These are phyloP conservation scores for Pneumocystis wakefieldiae DNA, from an alignment of 1,139 yeast genomes.

Conservation along the genomic window DNA sequence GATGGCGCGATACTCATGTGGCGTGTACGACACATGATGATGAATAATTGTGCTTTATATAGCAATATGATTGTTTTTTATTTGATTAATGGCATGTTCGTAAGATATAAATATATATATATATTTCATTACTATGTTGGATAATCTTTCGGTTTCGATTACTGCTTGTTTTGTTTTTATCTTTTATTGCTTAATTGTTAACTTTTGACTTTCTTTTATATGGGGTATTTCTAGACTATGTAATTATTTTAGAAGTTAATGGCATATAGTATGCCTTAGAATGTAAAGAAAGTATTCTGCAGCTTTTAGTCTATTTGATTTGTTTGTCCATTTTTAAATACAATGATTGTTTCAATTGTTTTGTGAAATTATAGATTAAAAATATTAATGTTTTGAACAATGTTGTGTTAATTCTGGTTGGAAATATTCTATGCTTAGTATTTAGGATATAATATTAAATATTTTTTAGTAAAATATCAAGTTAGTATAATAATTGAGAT, in stretches of 20 bases:
- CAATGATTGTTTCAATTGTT: not conserved
- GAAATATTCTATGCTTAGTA: not conserved
- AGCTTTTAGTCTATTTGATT: not conserved
- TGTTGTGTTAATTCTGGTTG: not conserved
- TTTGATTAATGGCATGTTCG: not conserved
- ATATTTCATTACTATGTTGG: not conserved
- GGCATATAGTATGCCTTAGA: not conserved
- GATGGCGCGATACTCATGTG: slow-evolving; percentile 24
- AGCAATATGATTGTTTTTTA: not conserved
- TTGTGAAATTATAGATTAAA: not conserved
- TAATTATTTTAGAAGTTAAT: not conserved
- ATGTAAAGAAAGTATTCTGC: not conserved
- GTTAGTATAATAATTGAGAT: not conserved
- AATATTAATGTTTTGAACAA: not conserved
- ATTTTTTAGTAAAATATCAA: not conserved
- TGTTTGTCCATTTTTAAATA: not conserved
- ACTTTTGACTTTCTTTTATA: not conserved
- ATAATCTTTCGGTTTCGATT: not conserved
- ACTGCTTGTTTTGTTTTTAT: not conserved
- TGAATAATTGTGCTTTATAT: not conserved
- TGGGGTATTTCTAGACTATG: not conserved
- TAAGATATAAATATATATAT: not conserved
- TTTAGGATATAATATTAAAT: not conserved
- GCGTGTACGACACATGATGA: not conserved
- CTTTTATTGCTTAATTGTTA: not conserved